These are phyloP conservation scores for Phaffomyces thermotolerans DNA, from an alignment of 805 yeast species.

Conservation along the genomic window DNA sequence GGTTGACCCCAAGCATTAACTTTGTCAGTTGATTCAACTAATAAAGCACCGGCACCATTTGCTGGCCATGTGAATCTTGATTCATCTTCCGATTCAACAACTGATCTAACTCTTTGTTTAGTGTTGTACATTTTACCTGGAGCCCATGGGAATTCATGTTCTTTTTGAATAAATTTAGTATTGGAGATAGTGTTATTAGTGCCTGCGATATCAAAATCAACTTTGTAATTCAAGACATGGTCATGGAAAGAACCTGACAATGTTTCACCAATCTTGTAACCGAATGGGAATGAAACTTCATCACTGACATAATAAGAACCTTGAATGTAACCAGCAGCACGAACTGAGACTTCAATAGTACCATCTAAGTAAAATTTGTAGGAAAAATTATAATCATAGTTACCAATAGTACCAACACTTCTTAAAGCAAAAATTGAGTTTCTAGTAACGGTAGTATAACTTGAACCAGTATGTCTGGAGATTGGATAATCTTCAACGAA, in stretches of 20 bases:
- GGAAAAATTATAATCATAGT: conserved; percentile 22
- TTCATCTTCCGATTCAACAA: conserved; percentile 16
- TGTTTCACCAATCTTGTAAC: conserved; percentile 18
- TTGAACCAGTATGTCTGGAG: conserved; percentile 17
- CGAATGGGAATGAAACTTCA: conserved; percentile 16
- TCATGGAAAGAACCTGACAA: conserved; percentile 26
- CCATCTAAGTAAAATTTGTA: conserved; percentile 23
- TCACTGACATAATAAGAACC: conserved; percentile 22
- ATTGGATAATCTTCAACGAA: conserved; percentile 19
- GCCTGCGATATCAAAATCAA: conserved; percentile 25
- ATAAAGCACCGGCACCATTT: conserved; percentile 19
- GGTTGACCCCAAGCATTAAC: conserved; percentile 23
- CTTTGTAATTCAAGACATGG: conserved; percentile 24
- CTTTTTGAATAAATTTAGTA: conserved; percentile 11
- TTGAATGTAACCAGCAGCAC: conserved; percentile 26
- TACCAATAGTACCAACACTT: conserved; percentile 21
- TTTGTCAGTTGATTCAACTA: conserved; percentile 20
- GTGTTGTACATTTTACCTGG: conserved; percentile 16
- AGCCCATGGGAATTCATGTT: conserved; percentile 23
- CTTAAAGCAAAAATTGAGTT: conserved; percentile 22
- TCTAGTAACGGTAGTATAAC: conserved; percentile 16
- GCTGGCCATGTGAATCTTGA: conserved; percentile 15
- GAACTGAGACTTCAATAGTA: conserved; percentile 23
- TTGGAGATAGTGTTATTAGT: conserved; percentile 15
- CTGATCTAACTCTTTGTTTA: conserved; percentile 12